Percentiles rank a stretch among this genome's conserved stretches.
phyloP scores from a whole-genome alignment of 176 grass and related monocot genomes.

The Melocanna baccifera region DNA sequence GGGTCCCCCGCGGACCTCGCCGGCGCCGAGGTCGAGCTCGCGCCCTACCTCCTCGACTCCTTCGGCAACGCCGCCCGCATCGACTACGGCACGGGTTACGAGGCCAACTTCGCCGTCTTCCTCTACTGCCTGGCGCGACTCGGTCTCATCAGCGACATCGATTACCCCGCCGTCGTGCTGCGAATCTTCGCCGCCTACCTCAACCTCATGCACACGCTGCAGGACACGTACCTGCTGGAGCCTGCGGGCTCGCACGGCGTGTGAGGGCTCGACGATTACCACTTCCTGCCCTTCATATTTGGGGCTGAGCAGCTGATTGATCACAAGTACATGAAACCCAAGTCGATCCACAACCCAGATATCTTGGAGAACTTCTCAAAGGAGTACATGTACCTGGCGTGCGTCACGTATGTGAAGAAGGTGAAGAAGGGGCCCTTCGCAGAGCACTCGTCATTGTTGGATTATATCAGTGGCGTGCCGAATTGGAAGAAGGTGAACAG shows the following conservation, averaged over 20 bases:
- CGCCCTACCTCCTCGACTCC: slow-evolving; percentile 86
- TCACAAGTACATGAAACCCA: slow-evolving; percentile 98
- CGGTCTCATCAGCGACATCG: slow-evolving; percentile 60
- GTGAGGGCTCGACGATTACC: slow-evolving; percentile 79
- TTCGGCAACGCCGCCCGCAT: slow-evolving; percentile 83
- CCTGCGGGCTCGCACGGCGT: slow-evolving; percentile 90
- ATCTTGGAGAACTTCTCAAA: slow-evolving; percentile 82
- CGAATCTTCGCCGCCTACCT: slow-evolving; percentile 64
- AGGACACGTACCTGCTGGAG: slow-evolving; percentile 80
- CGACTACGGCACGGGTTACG: slow-evolving; percentile 78
- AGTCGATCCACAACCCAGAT: slow-evolving; percentile 92
- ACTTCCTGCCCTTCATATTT: slow-evolving; percentile 90
- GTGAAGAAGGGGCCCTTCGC: slow-evolving; percentile 89
- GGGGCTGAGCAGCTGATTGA: slow-evolving; percentile 83
- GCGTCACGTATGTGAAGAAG: slow-evolving; percentile 79
- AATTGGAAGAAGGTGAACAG: slow-evolving; percentile 94
- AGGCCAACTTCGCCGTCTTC: slow-evolving; percentile 88
- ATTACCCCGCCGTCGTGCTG: slow-evolving; percentile 58
- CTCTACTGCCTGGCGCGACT: slow-evolving; percentile 89
- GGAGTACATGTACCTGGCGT: slow-evolving; percentile 78
- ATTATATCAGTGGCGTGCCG: slow-evolving; percentile 79
- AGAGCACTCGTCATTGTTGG: slow-evolving; percentile 92
- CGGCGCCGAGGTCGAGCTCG: slow-evolving; percentile 57
- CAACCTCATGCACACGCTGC: slow-evolving; percentile 73
- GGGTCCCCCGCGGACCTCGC: slow-evolving; percentile 34